phyloP scores from a whole-genome alignment of 176 grass and related monocot genomes.

The Musa schizocarpa region DNA sequence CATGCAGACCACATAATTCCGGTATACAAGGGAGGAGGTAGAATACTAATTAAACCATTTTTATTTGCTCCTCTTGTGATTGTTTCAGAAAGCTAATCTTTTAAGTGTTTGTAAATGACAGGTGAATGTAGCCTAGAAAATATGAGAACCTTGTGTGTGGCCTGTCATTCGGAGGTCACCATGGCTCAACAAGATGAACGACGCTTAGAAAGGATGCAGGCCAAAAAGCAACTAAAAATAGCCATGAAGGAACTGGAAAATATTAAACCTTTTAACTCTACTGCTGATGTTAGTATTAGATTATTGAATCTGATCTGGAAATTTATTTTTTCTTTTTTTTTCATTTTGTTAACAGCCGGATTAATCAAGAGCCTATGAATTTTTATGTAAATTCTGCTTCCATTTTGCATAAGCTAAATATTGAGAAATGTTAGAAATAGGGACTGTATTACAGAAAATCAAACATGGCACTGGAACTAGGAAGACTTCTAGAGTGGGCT shows the following conservation, averaged over 20 bases:
- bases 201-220: slow-evolving; percentile 42
- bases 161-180: slow-evolving; percentile 67
- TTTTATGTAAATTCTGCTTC: background rate
- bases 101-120: slow-evolving; percentile 19
- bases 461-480: no score
- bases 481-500: no score
- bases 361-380: background rate
- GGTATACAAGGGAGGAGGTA: slow-evolving; percentile 93
- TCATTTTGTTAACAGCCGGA: background rate
- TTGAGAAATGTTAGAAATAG: no score
- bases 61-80: slow-evolving; percentile 8
- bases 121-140: slow-evolving; percentile 90
- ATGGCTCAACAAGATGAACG: slow-evolving; percentile 44
- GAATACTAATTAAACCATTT: slow-evolving; percentile 1
- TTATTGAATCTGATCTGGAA: slow-evolving; percentile 1
- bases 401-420: no score
- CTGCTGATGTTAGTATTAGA: slow-evolving; percentile 31
- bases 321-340: background rate
- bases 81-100: slow-evolving; percentile 21
- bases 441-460: no score
- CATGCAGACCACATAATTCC: slow-evolving; percentile 88
- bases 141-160: slow-evolving; percentile 94
- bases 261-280: background rate
- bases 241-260: slow-evolving; percentile 42
- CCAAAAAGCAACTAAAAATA: slow-evolving; percentile 63